These are phyloP conservation scores for Plectosphaerella cucumerina DNA, from an alignment of 2,329 filamentous ascomycete species.

Conservation along the genomic window DNA sequence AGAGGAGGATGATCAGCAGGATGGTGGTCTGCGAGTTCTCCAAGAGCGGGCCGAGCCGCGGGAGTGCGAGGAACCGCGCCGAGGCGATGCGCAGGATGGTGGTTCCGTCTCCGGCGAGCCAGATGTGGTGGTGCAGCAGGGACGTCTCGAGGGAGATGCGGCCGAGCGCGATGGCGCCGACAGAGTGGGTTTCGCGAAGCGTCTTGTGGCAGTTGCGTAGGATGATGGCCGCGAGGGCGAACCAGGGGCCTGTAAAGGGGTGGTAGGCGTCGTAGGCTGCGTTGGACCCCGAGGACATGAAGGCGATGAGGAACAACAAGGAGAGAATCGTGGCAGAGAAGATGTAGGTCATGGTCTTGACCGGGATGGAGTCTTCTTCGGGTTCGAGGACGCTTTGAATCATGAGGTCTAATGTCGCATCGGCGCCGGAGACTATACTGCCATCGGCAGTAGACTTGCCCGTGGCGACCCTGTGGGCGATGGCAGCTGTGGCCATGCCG, in stretches of 20 bases:
- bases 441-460: not conserved
- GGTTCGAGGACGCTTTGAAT: constrained; percentile 8
- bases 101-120: constrained; percentile 50
- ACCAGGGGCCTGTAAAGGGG: constrained; percentile 10
- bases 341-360: constrained; percentile 8
- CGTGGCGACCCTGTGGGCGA: constrained; percentile 25
- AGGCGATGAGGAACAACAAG: constrained; percentile 9
- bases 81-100: constrained; percentile 34
- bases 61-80: not conserved
- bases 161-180: constrained; percentile 46
- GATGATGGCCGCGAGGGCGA: constrained; percentile 38
- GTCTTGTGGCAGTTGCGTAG: constrained; percentile 40
- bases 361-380: constrained; percentile 7
- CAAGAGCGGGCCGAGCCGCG: not conserved
- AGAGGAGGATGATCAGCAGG: constrained; percentile 19
- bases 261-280: constrained; percentile 10
- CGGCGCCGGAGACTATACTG: not conserved
- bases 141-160: constrained; percentile 49
- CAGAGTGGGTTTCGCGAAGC: constrained; percentile 39
- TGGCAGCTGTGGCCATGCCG: constrained; percentile 47
- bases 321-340: constrained; percentile 7
- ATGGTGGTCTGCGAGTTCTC: constrained; percentile 14
- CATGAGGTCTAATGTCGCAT: constrained; percentile 7
- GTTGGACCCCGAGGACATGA: constrained; percentile 3
- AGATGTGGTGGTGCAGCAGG: constrained; percentile 53